Conservation (phyloP, 192 early-diverging fungal genomes). For the Bifiguratus adelaidae region DNA sequence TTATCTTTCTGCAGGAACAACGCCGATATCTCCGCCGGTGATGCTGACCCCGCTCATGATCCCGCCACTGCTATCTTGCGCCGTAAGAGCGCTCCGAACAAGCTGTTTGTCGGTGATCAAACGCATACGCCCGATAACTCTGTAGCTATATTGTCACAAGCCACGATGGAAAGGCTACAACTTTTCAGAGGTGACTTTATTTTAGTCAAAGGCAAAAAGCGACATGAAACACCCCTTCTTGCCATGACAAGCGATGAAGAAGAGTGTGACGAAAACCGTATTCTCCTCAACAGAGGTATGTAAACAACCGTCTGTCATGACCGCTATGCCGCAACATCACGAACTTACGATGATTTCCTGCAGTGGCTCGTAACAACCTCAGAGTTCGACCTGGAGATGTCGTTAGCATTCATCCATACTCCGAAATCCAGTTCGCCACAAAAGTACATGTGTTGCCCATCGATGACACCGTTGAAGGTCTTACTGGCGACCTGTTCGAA, state of each 20-base stretch:
- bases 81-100: slow-evolving; percentile 94
- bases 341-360: neutral
- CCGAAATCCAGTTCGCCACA: slow-evolving; percentile 96
- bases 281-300: slow-evolving; percentile 65
- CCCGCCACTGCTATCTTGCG: slow-evolving; percentile 91
- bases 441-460: slow-evolving; percentile 95
- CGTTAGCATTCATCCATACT: slow-evolving; percentile 87
- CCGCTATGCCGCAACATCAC: neutral
- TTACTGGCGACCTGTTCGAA: slow-evolving; percentile 97
- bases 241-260: slow-evolving; percentile 86
- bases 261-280: slow-evolving; percentile 85
- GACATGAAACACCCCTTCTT: slow-evolving; percentile 92
- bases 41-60: slow-evolving; percentile 62
- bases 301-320: neutral
- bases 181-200: slow-evolving; percentile 96
- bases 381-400: slow-evolving; percentile 94
- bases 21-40: slow-evolving; percentile 31
- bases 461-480: slow-evolving; percentile 95
- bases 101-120: slow-evolving; percentile 96
- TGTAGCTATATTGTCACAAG: slow-evolving; percentile 77
- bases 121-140: slow-evolving; percentile 98
- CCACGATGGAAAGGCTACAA: slow-evolving; percentile 85
- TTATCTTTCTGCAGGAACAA: too few relatives aligned
- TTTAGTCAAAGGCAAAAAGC: slow-evolving; percentile 96
- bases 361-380: slow-evolving; percentile 91